phyloP scores from a whole-genome alignment of 1,284 basidiomycete genomes.

The Pseudozyma thailandica region DNA sequence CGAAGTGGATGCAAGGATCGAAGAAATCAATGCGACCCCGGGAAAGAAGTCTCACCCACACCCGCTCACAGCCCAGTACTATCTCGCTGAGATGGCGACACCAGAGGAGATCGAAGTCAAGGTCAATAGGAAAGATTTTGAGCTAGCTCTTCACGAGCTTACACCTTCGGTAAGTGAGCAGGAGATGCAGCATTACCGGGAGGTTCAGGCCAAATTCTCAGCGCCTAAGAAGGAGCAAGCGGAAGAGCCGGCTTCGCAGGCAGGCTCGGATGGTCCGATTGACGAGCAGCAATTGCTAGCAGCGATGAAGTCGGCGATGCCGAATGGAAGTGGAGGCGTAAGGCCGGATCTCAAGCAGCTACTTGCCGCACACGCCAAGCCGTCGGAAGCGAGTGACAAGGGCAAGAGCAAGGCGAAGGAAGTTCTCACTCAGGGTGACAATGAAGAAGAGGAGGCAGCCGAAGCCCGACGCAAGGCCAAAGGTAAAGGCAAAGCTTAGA shows the following conservation, averaged over 20 bases:
- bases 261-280: not conserved
- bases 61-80: constrained; percentile 89
- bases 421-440: too few species aligned
- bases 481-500: constrained; percentile 26
- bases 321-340: constrained; percentile 3
- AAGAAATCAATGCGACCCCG: constrained; percentile 60
- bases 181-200: constrained; percentile 88
- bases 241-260: not conserved
- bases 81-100: constrained; percentile 84
- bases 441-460: constrained; percentile 5
- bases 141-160: constrained; percentile 78
- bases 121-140: constrained; percentile 81
- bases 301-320: constrained; percentile 8
- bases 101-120: constrained; percentile 79
- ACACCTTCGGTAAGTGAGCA: constrained; percentile 87
- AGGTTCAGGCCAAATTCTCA: constrained; percentile 78
- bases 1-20: constrained; percentile 73
- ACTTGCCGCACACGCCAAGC: not conserved
- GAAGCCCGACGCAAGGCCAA: constrained; percentile 20
- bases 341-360: constrained; percentile 11
- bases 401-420: constrained; percentile 9
- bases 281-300: constrained; percentile 18
- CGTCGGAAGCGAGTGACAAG: not conserved
- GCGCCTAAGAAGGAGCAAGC: constrained; percentile 33
- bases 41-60: constrained; percentile 72